Base-by-base conservation (phyloP, 2,329 filamentous ascomycete species). In the Hortaea sp. region DNA sequence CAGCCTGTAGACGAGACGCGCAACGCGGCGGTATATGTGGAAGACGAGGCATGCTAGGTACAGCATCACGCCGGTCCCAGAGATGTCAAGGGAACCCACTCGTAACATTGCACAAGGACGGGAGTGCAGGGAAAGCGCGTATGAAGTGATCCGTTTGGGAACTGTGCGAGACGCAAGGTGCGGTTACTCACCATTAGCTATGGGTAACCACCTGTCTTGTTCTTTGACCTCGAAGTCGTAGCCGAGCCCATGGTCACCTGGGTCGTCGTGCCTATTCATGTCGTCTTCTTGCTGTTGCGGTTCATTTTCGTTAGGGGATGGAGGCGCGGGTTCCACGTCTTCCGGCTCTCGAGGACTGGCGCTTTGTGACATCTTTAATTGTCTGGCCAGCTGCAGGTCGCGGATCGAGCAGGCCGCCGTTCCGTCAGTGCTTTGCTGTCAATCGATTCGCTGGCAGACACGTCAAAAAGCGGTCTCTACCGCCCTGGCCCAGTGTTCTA, bases 211-310 rank as follows among this genome's bases (percentile, higher is more conserved):
- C 77, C 92, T 78, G 73, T 98, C 92, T 73, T 98, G 92, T 73
- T 98, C 92, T 78, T 97, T 97, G 71, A 97, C 90, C 73, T 97
- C 90, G 68, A 95, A 95, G 74, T 97, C 90, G 71, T 88, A 88
- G 70, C 75, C 81, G 70, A 85, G 77, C 68, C 78, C 83, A 74
- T 95, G 89, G 70, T 88, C 87, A 70, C 74, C 81, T 70, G 84
- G 77, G 45, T 62, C 59, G 51, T 60, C 57, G 35, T 52, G 48
- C 30, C 57, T 53, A 50, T 50, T 49, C 48, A 51, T 61, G 28
- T 56, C 55, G 39, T 48, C 50, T 43, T 57, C 55, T 76, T 74
- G 88, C 84, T 81, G 80, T 73, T 86, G 83, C 70, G 82, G 79
- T 64, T 92, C 87, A 66, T 78, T 74, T 76, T 94, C 87, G 74